Conservation (phyloP, 2,329 filamentous ascomycete species). For the Penicillium sp. region DNA sequence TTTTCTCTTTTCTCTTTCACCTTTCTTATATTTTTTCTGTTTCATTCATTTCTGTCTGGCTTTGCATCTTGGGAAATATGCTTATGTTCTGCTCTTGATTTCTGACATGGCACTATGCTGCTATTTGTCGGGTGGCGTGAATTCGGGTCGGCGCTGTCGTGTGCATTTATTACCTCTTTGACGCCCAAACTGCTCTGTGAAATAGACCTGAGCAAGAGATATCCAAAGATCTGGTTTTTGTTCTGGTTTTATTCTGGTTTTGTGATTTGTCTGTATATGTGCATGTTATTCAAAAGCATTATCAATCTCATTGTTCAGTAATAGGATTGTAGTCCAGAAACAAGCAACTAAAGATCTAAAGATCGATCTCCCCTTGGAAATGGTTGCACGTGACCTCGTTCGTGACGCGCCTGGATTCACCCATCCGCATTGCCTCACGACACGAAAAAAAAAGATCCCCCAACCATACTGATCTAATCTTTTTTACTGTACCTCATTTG, state of each 20-base stretch:
- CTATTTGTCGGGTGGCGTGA: constrained; percentile 35
- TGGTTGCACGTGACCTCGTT: constrained; percentile 32
- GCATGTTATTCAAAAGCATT: constrained; percentile 17
- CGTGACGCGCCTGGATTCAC: constrained; percentile 37
- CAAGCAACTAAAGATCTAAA: background rate
- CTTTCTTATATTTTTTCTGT: constrained; percentile 18
- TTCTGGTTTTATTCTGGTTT: constrained; percentile 13
- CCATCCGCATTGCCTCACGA: constrained; percentile 31
- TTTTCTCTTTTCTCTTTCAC: constrained; percentile 23
- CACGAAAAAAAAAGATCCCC: constrained; percentile 24
- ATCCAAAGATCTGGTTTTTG: constrained; percentile 39
- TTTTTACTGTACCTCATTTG: background rate
- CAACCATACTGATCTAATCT: constrained; percentile 3
- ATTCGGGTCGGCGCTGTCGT: constrained; percentile 39
- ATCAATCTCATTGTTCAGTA: constrained; percentile 9
- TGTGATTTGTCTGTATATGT: constrained; percentile 18
- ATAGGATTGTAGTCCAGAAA: background rate
- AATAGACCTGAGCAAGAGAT: constrained; percentile 46
- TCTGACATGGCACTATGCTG: constrained; percentile 24
- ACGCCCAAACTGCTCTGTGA: constrained; percentile 35
- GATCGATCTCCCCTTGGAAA: constrained; percentile 10
- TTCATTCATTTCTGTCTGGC: constrained; percentile 8
- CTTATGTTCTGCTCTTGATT: constrained; percentile 15
- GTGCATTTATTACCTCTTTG: constrained; percentile 32
- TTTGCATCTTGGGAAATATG: constrained; percentile 14